Evolutionary conservation across 2,329 filamentous ascomycete genomes (phyloP), one percentile per base, ranked within the genome.

Genomic region (Cryphonectria carpinicola): DNA sequence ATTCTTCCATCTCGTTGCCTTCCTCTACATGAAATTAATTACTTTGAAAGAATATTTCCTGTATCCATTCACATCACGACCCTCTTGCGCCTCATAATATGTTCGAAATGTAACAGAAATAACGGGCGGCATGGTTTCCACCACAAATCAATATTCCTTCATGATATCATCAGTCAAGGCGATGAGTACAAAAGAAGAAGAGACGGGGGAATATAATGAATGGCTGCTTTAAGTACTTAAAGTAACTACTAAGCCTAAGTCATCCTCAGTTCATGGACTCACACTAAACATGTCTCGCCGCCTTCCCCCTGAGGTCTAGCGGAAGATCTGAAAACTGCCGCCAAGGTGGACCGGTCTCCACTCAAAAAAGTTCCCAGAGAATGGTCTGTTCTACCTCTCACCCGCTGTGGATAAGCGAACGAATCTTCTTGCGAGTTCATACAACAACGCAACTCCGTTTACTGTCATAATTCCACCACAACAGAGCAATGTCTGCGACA

Each of bases 211-310:
- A 88, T 87, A 83, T 84, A 85, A 86, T 39, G 8, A 85, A 86
- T 39, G 8, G 88, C 89, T 87, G 88, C 90, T 89, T 92, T 11
- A 39, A 39, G 35, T 39, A 90, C 92, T 76, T 76, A 73, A 71
- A 32, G n/a, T n/a, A n/a, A n/a, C 28, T 32, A 32, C 66, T 74
- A 63, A 91, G 89, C 90, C 90, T 94, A 39, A 37, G 92, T 95
- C 93, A 95, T 95, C 93, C 93, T 95, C 95, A 94, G 93, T 90
- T 87, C 87, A 89, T 87, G 87, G 90, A 89, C 89, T 89, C 28
- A 92, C 92, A 90, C 90, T 92, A 91, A 71, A 67, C 52, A 35
- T 71, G 66, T 71, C 71, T 73, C 65, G 54, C 54, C 54, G 54
- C 54, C 54, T 73, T 71, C 10, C 17, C 8, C 37, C 67, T 70